Conservation (phyloP, 257 asterid genomes). For the Gentiana macrophylla region DNA sequence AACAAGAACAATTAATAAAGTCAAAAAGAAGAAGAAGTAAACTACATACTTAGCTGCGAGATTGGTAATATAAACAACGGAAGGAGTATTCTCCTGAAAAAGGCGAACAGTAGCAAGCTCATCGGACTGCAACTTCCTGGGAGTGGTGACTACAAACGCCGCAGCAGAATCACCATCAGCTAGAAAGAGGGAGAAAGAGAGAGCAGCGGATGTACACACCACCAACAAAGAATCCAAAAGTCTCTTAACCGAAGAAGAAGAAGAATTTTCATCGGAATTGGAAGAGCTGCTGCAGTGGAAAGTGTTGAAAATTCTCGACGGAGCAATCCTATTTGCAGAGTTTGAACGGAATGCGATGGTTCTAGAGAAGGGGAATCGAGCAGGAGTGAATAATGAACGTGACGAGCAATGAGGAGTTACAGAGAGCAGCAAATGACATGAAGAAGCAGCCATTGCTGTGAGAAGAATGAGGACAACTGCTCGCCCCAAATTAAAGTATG, state of each 20-base stretch:
- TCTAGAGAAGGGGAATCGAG: constrained; percentile 14
- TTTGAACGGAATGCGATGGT: constrained; percentile 3
- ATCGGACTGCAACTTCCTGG: constrained; percentile 81
- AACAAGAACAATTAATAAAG: too few relatives aligned
- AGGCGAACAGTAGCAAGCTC: constrained; percentile 94
- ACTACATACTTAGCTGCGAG: constrained; percentile 60
- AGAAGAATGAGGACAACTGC: constrained; percentile 6
- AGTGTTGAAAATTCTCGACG: constrained; percentile 20
- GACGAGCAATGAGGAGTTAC: constrained; percentile 16
- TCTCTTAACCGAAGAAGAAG: constrained; percentile 15
- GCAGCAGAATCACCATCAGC: constrained; percentile 62
- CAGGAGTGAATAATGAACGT: background rate
- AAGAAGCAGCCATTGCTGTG: constrained; percentile 22
- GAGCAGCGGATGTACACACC: constrained; percentile 69
- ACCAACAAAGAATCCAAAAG: constrained; percentile 53
- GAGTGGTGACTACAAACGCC: constrained; percentile 62
- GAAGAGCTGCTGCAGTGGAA: constrained; percentile 12
- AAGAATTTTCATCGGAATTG: constrained; percentile 21
- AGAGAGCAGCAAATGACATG: constrained; percentile 19
- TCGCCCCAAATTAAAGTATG: background rate
- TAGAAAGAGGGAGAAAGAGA: constrained; percentile 55
- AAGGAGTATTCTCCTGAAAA: constrained; percentile 88
- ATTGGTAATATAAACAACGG: constrained; percentile 89
- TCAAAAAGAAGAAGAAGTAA: background rate
- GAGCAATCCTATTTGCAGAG: background rate